phyloP scores from a whole-genome alignment of 1,284 basidiomycete genomes.

The Athelia psychrophila region DNA sequence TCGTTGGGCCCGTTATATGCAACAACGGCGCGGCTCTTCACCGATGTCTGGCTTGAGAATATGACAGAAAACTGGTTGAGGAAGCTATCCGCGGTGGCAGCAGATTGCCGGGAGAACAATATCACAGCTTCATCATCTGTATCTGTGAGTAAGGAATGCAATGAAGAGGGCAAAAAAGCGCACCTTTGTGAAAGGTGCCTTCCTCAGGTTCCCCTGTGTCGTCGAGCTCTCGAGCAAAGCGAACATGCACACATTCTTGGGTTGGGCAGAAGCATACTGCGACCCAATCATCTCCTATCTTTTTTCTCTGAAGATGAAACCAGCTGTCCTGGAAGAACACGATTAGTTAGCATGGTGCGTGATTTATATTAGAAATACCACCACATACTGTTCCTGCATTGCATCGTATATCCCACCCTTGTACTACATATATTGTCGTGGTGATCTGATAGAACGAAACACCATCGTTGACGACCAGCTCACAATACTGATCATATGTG shows the following conservation, averaged over 20 bases:
- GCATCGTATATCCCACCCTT: constrained; percentile 14
- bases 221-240: constrained; percentile 6
- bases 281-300: constrained; percentile 2
- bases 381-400: background rate
- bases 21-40: constrained; percentile 7
- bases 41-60: constrained; percentile 1
- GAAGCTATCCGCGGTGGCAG: background rate
- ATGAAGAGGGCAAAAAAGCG: background rate
- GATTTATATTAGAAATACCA: background rate
- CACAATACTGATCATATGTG: constrained; percentile 6
- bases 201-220: constrained; percentile 7
- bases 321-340: too few species aligned
- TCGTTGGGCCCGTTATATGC: background rate
- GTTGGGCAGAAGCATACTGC: constrained; percentile 9
- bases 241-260: constrained; percentile 7
- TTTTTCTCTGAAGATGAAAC: constrained; percentile 8
- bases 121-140: constrained; percentile 3
- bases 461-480: constrained; percentile 6
- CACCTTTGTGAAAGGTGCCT: background rate
- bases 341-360: background rate
- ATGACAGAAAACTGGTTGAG: constrained; percentile 10
- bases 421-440: constrained; percentile 10
- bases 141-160: background rate
- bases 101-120: constrained; percentile 9
- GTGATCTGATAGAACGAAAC: constrained; percentile 11